Percentiles rank a stretch among this genome's conserved stretches.
Conservation (phyloP, 495 filamentous ascomycete species). For the Clohesyomyces aquaticus region DNA sequence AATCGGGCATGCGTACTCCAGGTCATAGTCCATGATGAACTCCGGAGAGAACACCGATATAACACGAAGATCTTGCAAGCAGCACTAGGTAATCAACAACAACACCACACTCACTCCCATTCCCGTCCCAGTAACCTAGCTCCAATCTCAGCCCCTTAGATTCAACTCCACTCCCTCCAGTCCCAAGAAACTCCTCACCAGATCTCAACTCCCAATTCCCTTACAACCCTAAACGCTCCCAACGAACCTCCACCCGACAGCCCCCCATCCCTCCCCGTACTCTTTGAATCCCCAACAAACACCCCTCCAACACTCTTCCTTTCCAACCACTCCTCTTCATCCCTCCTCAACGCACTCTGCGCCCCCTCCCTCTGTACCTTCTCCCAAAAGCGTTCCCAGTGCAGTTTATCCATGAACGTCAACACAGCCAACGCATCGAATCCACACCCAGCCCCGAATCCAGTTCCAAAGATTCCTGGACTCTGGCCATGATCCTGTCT, state of each 20-base stretch:
- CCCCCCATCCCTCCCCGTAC: conserved; percentile 25
- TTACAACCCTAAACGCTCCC: conserved; percentile 15
- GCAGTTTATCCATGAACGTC: conserved; percentile 18
- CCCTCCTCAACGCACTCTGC: neutral
- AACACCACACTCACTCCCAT: too few relatives aligned
- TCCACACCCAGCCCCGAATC: neutral
- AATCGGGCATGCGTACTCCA: too few relatives aligned
- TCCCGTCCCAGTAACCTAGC: too few relatives aligned
- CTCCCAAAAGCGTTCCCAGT: conserved; percentile 16
- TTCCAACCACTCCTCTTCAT: conserved; percentile 7
- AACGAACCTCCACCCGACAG: conserved; percentile 28
- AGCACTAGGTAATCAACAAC: too few relatives aligned
- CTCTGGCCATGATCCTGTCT: too few relatives aligned
- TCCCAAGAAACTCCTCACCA: too few relatives aligned
- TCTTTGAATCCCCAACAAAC: conserved; percentile 11
- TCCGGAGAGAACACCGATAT: too few relatives aligned
- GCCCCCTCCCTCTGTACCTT: neutral
- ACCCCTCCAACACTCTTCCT: neutral
- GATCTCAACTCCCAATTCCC: too few relatives aligned
- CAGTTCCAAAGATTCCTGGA: neutral
- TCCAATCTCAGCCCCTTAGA: too few relatives aligned
- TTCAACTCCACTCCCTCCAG: too few relatives aligned
- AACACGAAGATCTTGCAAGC: too few relatives aligned
- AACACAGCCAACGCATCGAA: conserved; percentile 19
- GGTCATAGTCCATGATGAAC: too few relatives aligned